A percentile compares a stretch with the other conserved stretches of the same genome.
Evolutionary conservation across 202 grass and related monocot genomes (phyloP).

Genomic region (Saccharum hybrid): DNA sequence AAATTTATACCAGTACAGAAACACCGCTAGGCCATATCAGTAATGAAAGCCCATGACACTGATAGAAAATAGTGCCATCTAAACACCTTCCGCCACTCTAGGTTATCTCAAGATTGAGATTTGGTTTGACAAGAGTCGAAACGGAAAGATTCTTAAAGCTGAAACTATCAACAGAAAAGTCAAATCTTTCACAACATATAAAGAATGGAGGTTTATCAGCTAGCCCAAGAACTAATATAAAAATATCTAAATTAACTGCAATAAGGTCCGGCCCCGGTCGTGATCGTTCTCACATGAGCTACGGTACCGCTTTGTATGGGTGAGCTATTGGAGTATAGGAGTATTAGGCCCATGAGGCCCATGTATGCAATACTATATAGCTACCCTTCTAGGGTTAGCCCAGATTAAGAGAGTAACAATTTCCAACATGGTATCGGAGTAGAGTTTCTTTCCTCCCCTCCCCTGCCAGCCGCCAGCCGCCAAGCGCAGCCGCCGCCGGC

Average conservation of each 20-base stretch:
- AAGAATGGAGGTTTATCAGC: neutral
- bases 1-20: no score
- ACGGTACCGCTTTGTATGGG: neutral
- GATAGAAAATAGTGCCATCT: neutral
- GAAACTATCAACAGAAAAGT: conserved; percentile 20
- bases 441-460: no score
- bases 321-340: neutral
- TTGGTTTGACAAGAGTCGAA: conserved; percentile 21
- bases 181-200: conserved; percentile 33
- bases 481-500: no score
- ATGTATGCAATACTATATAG: neutral
- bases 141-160: neutral
- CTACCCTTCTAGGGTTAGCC: no score
- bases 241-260: conserved; percentile 15
- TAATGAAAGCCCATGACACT: no score
- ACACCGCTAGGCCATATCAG: no score
- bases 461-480: no score
- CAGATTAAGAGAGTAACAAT: no score
- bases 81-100: conserved; percentile 11
- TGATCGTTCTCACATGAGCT: neutral
- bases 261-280: neutral
- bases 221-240: neutral
- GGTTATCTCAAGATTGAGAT: neutral
- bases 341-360: no score
- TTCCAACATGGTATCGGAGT: no score